These are phyloP conservation scores for Carpinus fangiana DNA, from an alignment of 306 rosid species.

Conservation along the genomic window DNA sequence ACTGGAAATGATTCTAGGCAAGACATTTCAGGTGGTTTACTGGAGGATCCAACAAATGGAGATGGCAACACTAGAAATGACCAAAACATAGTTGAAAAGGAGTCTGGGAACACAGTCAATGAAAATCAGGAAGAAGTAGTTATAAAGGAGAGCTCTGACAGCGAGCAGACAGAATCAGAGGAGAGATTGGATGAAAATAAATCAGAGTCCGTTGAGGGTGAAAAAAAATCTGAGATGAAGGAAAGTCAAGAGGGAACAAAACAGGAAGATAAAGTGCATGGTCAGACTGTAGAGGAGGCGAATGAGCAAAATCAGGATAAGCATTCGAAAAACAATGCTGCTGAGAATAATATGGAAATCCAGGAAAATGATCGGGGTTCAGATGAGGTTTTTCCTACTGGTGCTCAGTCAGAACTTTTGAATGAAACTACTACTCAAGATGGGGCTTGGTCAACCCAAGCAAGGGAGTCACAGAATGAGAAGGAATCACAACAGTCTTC, in stretches of 20 bases:
- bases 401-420: constrained; percentile 30
- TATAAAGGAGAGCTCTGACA: constrained; percentile 15
- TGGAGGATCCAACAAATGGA: constrained; percentile 30
- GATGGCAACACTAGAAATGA: constrained; percentile 35
- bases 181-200: constrained; percentile 26
- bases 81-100: constrained; percentile 27
- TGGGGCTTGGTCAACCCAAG: constrained; percentile 59
- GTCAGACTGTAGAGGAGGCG: constrained; percentile 41
- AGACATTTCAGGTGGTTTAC: constrained; percentile 43
- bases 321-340: constrained; percentile 29
- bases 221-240: constrained; percentile 32
- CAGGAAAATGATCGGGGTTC: constrained; percentile 34
- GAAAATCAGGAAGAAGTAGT: constrained; percentile 31
- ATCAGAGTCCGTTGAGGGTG: constrained; percentile 29
- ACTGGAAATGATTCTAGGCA: constrained; percentile 33
- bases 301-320: constrained; percentile 28
- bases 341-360: constrained; percentile 31
- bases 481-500: constrained; percentile 43
- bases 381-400: constrained; percentile 23
- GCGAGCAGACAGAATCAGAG: constrained; percentile 24
- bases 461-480: constrained; percentile 41
- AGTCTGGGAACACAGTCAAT: constrained; percentile 26
- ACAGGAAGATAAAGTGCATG: constrained; percentile 32
- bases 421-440: constrained; percentile 40
- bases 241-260: constrained; percentile 30